Conservation (phyloP, 2,329 filamentous ascomycete genomes). For the Clonostachys rosea region DNA sequence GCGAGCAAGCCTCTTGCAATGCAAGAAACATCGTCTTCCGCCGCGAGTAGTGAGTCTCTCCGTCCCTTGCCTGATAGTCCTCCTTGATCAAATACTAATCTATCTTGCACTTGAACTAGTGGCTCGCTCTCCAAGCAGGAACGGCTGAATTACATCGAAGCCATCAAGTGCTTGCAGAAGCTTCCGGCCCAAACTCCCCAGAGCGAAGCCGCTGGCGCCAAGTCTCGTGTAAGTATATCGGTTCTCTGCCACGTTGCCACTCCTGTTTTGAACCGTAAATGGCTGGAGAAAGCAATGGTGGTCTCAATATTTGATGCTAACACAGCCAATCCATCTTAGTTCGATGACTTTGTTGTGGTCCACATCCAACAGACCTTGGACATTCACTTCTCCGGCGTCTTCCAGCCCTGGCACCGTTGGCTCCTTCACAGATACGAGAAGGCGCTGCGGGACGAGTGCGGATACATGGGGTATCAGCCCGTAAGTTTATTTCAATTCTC, state of each 20-base stretch:
- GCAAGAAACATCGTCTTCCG: conserved; percentile 15
- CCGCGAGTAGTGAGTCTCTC: conserved; percentile 17
- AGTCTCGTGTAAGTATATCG: conserved; percentile 6
- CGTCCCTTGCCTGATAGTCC: neutral
- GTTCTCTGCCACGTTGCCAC: too few relatives aligned
- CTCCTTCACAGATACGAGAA: conserved; percentile 11
- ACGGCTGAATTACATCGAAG: conserved; percentile 31
- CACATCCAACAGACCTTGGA: conserved; percentile 30
- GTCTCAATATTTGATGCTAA: conserved; percentile 7
- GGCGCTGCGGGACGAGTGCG: conserved; percentile 19
- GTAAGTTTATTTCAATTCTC: neutral
- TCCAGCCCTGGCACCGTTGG: conserved; percentile 36
- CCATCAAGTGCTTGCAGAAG: conserved; percentile 30
- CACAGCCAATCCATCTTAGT: conserved; percentile 7
- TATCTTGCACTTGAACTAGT: conserved; percentile 4
- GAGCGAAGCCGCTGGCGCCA: conserved; percentile 26
- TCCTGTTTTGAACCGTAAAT: too few relatives aligned
- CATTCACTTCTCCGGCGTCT: conserved; percentile 22
- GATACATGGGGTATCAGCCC: conserved; percentile 21
- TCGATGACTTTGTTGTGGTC: conserved; percentile 31
- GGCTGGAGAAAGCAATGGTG: too few relatives aligned
- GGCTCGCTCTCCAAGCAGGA: conserved; percentile 21
- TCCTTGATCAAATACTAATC: too few relatives aligned
- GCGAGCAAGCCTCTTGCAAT: conserved; percentile 11
- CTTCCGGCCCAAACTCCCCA: conserved; percentile 20